A percentile compares a stretch with the other conserved stretches of the same genome.
phyloP scores from a whole-genome alignment of 352 stramenopile genomes.

The Phytopythium montanum region DNA sequence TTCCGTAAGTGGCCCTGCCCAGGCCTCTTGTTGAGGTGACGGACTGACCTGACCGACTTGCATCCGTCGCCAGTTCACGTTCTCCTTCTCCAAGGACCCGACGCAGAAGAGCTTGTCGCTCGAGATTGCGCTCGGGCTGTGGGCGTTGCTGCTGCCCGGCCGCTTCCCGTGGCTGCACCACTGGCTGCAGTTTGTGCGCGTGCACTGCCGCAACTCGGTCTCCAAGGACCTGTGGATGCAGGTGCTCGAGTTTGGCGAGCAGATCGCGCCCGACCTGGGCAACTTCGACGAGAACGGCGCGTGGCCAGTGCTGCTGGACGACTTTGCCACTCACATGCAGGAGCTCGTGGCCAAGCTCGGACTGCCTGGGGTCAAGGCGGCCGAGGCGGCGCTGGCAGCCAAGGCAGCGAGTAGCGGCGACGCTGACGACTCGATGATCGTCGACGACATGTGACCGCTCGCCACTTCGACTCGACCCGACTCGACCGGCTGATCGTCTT shows the following conservation, averaged over 20 bases:
- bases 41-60: too few species aligned
- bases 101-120: slow-evolving; percentile 78
- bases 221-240: slow-evolving; percentile 87
- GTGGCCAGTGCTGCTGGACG: slow-evolving; percentile 83
- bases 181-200: slow-evolving; percentile 66
- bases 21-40: background rate
- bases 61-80: slow-evolving; percentile 53
- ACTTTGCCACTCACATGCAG: slow-evolving; percentile 74
- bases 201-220: slow-evolving; percentile 69
- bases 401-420: slow-evolving; percentile 23
- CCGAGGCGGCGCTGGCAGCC: slow-evolving; percentile 25
- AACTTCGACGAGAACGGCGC: slow-evolving; percentile 88
- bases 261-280: slow-evolving; percentile 67
- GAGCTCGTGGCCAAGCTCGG: slow-evolving; percentile 44
- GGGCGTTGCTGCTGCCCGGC: slow-evolving; percentile 63
- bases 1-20: slow-evolving; percentile 37
- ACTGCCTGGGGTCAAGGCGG: slow-evolving; percentile 33
- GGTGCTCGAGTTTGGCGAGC: slow-evolving; percentile 74
- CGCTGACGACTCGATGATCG: slow-evolving; percentile 44
- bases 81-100: slow-evolving; percentile 78
- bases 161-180: slow-evolving; percentile 64
- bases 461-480: background rate
- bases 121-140: slow-evolving; percentile 68
- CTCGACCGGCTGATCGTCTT: too few species aligned
- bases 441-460: slow-evolving; percentile 30